phyloP scores from a whole-genome alignment of 345 rosid species.

The Camelina laxa region DNA sequence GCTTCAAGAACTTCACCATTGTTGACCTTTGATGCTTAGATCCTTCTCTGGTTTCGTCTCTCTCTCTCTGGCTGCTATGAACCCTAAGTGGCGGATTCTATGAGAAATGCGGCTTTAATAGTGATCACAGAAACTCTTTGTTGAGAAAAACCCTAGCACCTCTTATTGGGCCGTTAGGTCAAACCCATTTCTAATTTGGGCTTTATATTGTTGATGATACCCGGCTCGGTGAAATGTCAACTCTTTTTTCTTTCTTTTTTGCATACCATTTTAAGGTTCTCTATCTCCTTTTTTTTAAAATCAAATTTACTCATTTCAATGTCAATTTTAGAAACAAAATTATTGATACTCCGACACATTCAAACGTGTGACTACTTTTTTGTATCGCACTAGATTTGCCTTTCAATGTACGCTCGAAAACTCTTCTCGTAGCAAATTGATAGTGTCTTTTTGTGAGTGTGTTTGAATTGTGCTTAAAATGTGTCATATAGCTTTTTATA shows the following conservation, averaged over 20 bases:
- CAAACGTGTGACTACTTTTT: too few species aligned
- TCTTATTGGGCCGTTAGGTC: slow-evolving; percentile 10
- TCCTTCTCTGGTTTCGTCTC: slow-evolving; percentile 9
- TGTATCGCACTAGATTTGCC: too few species aligned
- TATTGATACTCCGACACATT: too few species aligned
- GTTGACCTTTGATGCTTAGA: slow-evolving; percentile 1
- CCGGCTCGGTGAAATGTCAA: background rate
- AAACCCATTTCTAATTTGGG: background rate
- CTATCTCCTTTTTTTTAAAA: too few species aligned
- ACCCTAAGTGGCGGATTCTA: slow-evolving; percentile 14
- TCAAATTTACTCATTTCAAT: background rate
- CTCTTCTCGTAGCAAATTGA: background rate
- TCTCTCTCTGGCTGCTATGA: slow-evolving; percentile 29
- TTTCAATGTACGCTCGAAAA: background rate
- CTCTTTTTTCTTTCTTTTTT: too few species aligned
- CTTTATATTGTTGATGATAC: slow-evolving; percentile 4
- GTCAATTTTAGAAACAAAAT: background rate
- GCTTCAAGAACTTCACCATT: slow-evolving; percentile 48
- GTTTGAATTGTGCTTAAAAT: background rate
- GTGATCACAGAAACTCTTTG: background rate
- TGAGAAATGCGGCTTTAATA: slow-evolving; percentile 28
- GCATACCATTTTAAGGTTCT: too few species aligned
- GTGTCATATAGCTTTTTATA: background rate
- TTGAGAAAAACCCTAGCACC: slow-evolving; percentile 21
- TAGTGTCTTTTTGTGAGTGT: background rate